Evolutionary conservation across 2,329 filamentous ascomycete species (phyloP).

Genomic region (Dactylonectria macrodidyma): DNA sequence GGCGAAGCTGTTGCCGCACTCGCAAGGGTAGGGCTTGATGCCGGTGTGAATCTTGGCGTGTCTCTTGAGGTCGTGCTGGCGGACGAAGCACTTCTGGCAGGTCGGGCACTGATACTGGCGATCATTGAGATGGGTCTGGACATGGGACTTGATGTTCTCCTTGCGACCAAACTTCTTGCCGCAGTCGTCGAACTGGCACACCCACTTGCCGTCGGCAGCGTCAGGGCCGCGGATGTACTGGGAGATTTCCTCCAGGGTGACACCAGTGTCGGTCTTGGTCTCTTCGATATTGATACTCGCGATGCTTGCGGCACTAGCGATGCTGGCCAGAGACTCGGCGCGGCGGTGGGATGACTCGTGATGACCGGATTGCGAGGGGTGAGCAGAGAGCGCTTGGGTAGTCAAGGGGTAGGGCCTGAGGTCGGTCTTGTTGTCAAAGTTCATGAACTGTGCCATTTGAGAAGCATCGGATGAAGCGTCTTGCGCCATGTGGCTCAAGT

Average conservation of each 20-base stretch:
- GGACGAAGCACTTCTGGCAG: conserved; percentile 95
- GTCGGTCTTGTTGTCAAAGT: conserved; percentile 62
- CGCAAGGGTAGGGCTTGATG: conserved; percentile 94
- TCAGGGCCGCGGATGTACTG: conserved; percentile 82
- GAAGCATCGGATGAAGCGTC: conserved; percentile 68
- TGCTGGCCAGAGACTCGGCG: conserved; percentile 72
- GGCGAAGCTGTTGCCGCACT: conserved; percentile 95
- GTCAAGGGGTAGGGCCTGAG: conserved; percentile 51
- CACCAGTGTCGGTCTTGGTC: conserved; percentile 82
- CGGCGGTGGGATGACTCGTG: conserved; percentile 63
- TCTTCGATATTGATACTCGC: conserved; percentile 76
- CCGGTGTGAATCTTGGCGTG: conserved; percentile 98
- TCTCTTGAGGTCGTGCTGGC: conserved; percentile 96
- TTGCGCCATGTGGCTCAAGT: conserved; percentile 64
- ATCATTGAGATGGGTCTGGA: conserved; percentile 97
- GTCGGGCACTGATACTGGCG: conserved; percentile 94
- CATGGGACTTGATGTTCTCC: conserved; percentile 98
- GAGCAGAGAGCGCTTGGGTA: conserved; percentile 38
- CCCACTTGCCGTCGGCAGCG: conserved; percentile 82
- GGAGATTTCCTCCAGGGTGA: conserved; percentile 88
- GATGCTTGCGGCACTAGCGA: conserved; percentile 72
- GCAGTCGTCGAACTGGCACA: conserved; percentile 83
- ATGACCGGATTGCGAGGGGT: conserved; percentile 38
- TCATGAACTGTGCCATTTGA: conserved; percentile 59
- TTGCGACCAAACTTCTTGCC: conserved; percentile 95